Evolutionary conservation across 2,329 filamentous ascomycete species (phyloP).

Genomic region (Phaeoacremonium minimum): DNA sequence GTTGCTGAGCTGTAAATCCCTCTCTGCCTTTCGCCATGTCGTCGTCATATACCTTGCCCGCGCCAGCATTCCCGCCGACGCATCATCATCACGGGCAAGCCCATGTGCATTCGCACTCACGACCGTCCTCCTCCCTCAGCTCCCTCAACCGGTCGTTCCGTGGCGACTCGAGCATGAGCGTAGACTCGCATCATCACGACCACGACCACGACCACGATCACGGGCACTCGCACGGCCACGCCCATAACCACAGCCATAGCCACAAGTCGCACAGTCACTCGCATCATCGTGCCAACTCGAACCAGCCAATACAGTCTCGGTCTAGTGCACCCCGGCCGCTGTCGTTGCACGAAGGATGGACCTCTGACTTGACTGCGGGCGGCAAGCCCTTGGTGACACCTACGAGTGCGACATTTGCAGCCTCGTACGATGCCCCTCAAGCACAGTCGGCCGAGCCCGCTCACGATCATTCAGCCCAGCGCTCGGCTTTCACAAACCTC

Average conservation of each 20-base stretch:
- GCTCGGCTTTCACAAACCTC: slow-evolving; percentile 67
- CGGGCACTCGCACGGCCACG: slow-evolving; percentile 21
- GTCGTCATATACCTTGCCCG: slow-evolving; percentile 50
- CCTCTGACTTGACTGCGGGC: slow-evolving; percentile 31
- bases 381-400: slow-evolving; percentile 33
- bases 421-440: slow-evolving; percentile 22
- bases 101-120: slow-evolving; percentile 31
- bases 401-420: slow-evolving; percentile 19
- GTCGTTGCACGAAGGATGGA: slow-evolving; percentile 30
- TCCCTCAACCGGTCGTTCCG: slow-evolving; percentile 29
- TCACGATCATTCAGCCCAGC: slow-evolving; percentile 36
- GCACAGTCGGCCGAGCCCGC: slow-evolving; percentile 10
- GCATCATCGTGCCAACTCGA: slow-evolving; percentile 27
- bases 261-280: slow-evolving; percentile 21
- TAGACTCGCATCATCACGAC: slow-evolving; percentile 24
- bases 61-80: slow-evolving; percentile 42
- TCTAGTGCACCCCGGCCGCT: slow-evolving; percentile 26
- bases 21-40: too few species aligned
- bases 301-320: slow-evolving; percentile 22
- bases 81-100: slow-evolving; percentile 31
- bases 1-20: too few species aligned
- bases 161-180: slow-evolving; percentile 21
- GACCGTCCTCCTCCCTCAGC: slow-evolving; percentile 32
- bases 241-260: slow-evolving; percentile 14
- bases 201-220: slow-evolving; percentile 20